A percentile compares a stretch with the other conserved stretches of the same genome.
Evolutionary conservation across 257 asterid genomes (phyloP).

Genomic region (Orobanche coerulescens): DNA sequence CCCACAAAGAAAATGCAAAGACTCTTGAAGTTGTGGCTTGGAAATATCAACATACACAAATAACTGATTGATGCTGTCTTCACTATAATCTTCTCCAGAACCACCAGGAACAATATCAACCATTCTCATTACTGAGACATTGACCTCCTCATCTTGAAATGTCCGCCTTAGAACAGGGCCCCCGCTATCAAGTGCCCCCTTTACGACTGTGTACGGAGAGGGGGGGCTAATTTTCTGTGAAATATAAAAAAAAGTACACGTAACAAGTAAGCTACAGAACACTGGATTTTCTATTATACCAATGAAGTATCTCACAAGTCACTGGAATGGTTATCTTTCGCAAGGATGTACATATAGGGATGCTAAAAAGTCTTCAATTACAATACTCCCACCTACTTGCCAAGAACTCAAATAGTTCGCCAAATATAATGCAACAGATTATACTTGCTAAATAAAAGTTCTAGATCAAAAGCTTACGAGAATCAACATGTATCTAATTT

Average conservation of each 20-base stretch:
- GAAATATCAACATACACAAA: slow-evolving; percentile 74
- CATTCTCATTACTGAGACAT: slow-evolving; percentile 65
- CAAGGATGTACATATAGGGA: not conserved
- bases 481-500: not conserved
- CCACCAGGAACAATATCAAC: slow-evolving; percentile 54
- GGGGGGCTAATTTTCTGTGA: slow-evolving; percentile 86
- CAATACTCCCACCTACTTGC: not conserved
- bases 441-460: too few relatives aligned
- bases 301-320: slow-evolving; percentile 4
- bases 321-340: not conserved
- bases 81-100: slow-evolving; percentile 36
- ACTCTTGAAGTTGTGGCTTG: slow-evolving; percentile 54
- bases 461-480: too few relatives aligned
- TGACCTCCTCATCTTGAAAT: slow-evolving; percentile 62
- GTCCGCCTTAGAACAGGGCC: slow-evolving; percentile 75
- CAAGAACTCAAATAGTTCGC: not conserved
- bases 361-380: not conserved
- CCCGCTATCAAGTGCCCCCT: slow-evolving; percentile 65
- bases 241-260: not conserved
- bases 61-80: slow-evolving; percentile 52
- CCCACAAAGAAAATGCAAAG: slow-evolving; percentile 83
- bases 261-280: slow-evolving; percentile 8
- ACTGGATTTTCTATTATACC: not conserved
- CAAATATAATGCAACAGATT: not conserved
- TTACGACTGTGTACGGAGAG: slow-evolving; percentile 63